Percentiles rank a stretch among this genome's conserved stretches.
phyloP scores from a whole-genome alignment of 2,329 filamentous ascomycete genomes.

The Pyrenochaeta sp. region DNA sequence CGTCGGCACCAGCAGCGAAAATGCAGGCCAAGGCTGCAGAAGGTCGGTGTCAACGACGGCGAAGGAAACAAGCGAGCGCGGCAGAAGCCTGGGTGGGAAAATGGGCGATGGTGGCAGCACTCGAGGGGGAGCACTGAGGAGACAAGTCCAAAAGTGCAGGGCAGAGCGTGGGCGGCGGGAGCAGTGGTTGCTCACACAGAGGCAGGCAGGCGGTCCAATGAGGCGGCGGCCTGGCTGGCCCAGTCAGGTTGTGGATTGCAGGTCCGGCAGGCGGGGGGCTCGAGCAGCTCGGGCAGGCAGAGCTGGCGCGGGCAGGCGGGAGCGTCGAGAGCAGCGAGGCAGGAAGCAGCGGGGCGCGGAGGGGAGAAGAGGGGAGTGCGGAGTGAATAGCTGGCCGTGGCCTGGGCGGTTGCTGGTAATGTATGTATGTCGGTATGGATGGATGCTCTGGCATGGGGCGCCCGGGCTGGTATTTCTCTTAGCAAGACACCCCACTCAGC shows the following conservation, averaged over 20 bases:
- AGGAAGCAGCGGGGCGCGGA: conserved; percentile 19
- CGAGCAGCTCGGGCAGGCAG: conserved; percentile 6
- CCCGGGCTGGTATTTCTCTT: conserved; percentile 37
- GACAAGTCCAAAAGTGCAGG: no score
- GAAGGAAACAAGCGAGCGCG: conserved; percentile 7
- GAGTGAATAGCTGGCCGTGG: conserved; percentile 22
- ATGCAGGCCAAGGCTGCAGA: conserved; percentile 6
- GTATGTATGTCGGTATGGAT: no score
- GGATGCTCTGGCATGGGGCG: no score
- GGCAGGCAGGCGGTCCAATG: conserved; percentile 16
- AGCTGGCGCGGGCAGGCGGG: conserved; percentile 6
- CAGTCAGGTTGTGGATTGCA: conserved; percentile 6
- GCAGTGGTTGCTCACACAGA: conserved; percentile 11
- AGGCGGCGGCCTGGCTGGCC: neutral
- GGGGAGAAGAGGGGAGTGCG: conserved; percentile 21
- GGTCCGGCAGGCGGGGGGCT: conserved; percentile 18
- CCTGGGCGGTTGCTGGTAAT: no score
- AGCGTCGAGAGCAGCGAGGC: conserved; percentile 4
- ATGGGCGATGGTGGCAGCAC: conserved; percentile 15
- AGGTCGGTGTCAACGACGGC: conserved; percentile 7
- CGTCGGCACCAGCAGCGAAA: conserved; percentile 3
- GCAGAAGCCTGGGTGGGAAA: conserved; percentile 4
- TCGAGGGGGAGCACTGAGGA: no score
- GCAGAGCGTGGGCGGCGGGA: no score
- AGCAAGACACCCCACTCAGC: conserved; percentile 30